phyloP scores from a whole-genome alignment of 2,329 filamentous ascomycete species.

The Botryotinia convoluta region DNA sequence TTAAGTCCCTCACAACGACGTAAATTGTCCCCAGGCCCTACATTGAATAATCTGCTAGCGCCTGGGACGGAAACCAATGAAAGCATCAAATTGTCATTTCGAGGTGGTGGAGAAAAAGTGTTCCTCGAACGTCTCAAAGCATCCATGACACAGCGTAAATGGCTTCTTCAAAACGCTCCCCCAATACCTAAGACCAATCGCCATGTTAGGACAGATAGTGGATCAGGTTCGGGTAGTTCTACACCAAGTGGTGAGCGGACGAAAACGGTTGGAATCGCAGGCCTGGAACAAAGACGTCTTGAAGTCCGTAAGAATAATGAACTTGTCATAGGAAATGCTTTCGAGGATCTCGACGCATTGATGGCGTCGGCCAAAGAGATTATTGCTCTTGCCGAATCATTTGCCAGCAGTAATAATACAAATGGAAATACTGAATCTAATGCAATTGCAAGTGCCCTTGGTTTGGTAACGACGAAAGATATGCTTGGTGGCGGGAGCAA shows the following conservation, averaged over 20 bases:
- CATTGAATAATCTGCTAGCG: conserved; percentile 44
- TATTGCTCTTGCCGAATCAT: conserved; percentile 84
- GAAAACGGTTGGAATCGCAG: conserved; percentile 83
- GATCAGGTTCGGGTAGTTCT: conserved; percentile 35
- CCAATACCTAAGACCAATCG: conserved; percentile 68
- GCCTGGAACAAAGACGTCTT: conserved; percentile 79
- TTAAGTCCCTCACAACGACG: conserved; percentile 48
- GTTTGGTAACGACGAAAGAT: conserved; percentile 90
- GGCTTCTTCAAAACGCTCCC: conserved; percentile 86
- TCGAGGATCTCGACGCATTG: conserved; percentile 91
- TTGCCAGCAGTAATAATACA: conserved; percentile 60
- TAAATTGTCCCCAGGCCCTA: conserved; percentile 76
- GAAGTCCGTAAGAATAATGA: conserved; percentile 91
- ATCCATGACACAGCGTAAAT: conserved; percentile 88
- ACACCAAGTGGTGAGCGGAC: conserved; percentile 40
- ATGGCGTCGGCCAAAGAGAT: conserved; percentile 98
- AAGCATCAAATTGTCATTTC: conserved; percentile 87
- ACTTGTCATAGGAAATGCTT: conserved; percentile 85
- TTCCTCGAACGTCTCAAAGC: conserved; percentile 87
- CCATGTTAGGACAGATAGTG: conserved; percentile 40
- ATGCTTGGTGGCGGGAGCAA: conserved; percentile 76
- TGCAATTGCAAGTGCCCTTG: conserved; percentile 74
- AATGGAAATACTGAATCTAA: conserved; percentile 67
- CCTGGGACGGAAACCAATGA: conserved; percentile 59
- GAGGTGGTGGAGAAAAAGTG: conserved; percentile 81